Evolutionary conservation across 306 rosid genomes (phyloP), one percentile per base, ranked within the genome.

Genomic region (Vachellia collinsii): DNA sequence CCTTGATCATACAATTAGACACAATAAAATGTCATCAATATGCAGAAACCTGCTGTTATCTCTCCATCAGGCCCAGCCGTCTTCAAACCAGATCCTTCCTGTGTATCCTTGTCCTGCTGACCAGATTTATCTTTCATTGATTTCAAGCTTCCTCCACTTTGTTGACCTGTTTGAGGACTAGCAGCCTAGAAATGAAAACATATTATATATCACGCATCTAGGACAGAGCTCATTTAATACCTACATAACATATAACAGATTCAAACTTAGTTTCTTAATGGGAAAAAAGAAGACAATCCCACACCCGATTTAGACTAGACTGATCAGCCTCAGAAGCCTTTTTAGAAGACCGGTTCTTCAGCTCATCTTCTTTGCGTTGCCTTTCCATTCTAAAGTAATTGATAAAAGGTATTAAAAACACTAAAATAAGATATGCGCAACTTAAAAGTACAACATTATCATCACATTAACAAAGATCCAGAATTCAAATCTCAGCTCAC

Each of bases 11-110:
- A 3, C 17, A 44, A 29, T 70, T 22, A 70, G 56, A 29, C 39
- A 70, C 20, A 22, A 23, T 70, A 70, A 43, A 70, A 69, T 69
- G 37, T 22, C 20, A 70, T 70, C 54, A 70, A 20, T 20, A 20
- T 44, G 39, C 13, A 43, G 48, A 23, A 22, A 34, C 91, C 91
- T 86, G 91, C 91, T 34, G 85, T 86, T 79, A 88, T 88, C 88
- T 88, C 91, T 44, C 91, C 91, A 20, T 77, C 91, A 0, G 91
- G 89, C 17, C 91, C 91, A 42, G 91, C 91, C 48, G 82, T 86
- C 79, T 88, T 88, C 86, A 88, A 79, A 70, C 83, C 83, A 48
- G 91, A 83, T 48, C 58, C 88, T 79, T 88, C 88, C 65, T 64
- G 88, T 0, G 80, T 78, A 70, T 88, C 91, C 77, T 84, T 88